phyloP scores from a whole-genome alignment of 495 filamentous ascomycete species.

The Polyplosphaeria fusca region DNA sequence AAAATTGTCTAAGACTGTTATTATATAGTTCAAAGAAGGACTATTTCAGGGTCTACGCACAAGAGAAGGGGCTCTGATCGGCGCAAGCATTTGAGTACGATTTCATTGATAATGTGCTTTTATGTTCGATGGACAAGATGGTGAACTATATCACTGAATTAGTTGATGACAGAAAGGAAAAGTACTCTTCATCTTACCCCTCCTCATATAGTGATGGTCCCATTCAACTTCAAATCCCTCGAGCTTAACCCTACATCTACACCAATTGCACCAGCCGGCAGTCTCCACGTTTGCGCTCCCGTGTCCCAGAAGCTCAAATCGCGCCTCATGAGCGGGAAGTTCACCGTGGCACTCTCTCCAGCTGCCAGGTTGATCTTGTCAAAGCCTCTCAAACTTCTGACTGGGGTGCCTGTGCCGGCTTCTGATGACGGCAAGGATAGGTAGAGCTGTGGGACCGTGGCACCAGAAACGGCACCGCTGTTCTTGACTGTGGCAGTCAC shows the following conservation, averaged over 20 bases:
- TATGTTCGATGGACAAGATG: not conserved
- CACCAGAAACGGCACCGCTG: conserved; percentile 49
- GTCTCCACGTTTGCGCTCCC: conserved; percentile 49
- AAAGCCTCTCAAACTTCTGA: conserved; percentile 56
- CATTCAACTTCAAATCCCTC: conserved; percentile 42
- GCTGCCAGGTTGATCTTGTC: conserved; percentile 49
- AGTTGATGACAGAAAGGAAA: too few species aligned
- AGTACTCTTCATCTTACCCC: not conserved
- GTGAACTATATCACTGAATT: not conserved
- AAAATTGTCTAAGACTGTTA: too few species aligned
- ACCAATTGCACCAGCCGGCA: conserved; percentile 46
- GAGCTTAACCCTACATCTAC: conserved; percentile 51
- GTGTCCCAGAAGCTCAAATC: conserved; percentile 59
- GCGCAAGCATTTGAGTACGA: not conserved
- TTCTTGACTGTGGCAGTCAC: conserved; percentile 51
- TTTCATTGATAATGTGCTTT: not conserved
- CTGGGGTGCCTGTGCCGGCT: conserved; percentile 39
- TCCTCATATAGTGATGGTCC: conserved; percentile 34
- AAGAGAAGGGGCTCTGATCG: not conserved
- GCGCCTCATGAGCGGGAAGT: conserved; percentile 47
- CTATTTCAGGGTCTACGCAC: too few species aligned
- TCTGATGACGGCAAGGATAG: conserved; percentile 30
- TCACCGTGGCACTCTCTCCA: conserved; percentile 44
- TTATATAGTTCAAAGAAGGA: too few species aligned
- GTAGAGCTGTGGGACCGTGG: conserved; percentile 60